A percentile compares a stretch with the other conserved stretches of the same genome.
These are phyloP conservation scores for Euphorbia pulcherrima DNA, from an alignment of 345 rosid genomes.

Conservation along the genomic window DNA sequence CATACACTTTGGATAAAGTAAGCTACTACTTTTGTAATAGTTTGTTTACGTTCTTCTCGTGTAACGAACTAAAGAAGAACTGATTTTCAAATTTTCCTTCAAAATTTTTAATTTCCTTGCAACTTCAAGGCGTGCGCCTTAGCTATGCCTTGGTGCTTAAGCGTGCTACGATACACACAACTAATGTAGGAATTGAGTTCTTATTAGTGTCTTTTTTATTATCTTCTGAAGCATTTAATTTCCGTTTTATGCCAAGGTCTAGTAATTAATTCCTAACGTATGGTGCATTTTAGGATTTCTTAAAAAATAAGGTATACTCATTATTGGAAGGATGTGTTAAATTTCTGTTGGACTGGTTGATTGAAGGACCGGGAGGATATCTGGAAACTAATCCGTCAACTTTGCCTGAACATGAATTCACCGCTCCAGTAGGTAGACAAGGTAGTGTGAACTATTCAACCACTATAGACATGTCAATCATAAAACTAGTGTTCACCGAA, in stretches of 20 bases:
- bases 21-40: background rate
- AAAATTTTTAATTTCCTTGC: too few species aligned
- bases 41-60: background rate
- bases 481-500: conserved; percentile 73
- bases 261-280: conserved; percentile 2
- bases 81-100: too few species aligned
- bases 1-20: conserved; percentile 74
- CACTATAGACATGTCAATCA: conserved; percentile 88
- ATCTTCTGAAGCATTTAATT: too few species aligned
- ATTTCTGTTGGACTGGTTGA: conserved; percentile 85
- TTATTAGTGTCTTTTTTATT: too few species aligned
- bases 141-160: too few species aligned
- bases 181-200: too few species aligned
- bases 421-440: conserved; percentile 63
- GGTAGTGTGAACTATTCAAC: conserved; percentile 93
- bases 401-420: conserved; percentile 85
- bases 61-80: too few species aligned
- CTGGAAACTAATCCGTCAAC: conserved; percentile 93
- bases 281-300: conserved; percentile 53
- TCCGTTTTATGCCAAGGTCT: too few species aligned
- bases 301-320: conserved; percentile 62
- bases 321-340: conserved; percentile 75
- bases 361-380: conserved; percentile 68
- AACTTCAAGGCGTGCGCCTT: too few species aligned
- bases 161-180: too few species aligned